Percentiles rank a stretch among this genome's conserved stretches.
Evolutionary conservation across 306 rosid genomes (phyloP).

Genomic region (Cicer arietinum): DNA sequence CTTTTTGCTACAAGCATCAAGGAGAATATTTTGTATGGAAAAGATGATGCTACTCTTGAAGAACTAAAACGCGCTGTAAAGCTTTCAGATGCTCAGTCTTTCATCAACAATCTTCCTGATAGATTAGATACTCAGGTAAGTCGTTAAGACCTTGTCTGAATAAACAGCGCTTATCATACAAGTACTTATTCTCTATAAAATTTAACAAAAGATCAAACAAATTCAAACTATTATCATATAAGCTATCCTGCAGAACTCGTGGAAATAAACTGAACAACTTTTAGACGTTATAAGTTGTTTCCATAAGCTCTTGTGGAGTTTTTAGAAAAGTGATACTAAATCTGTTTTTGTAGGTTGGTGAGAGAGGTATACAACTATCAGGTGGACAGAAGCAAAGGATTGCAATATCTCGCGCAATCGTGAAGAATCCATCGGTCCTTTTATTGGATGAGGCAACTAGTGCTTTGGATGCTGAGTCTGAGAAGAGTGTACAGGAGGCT

Average conservation of each 20-base stretch:
- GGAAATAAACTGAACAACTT: too few species aligned
- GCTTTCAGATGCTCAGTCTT: slow-evolving; percentile 87
- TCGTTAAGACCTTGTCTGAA: not conserved
- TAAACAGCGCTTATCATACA: too few species aligned
- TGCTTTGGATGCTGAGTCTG: slow-evolving; percentile 93
- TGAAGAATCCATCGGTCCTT: slow-evolving; percentile 88
- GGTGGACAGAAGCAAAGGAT: slow-evolving; percentile 98
- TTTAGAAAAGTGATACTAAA: slow-evolving; percentile 24
- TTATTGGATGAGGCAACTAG: slow-evolving; percentile 95
- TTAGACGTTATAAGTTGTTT: not conserved
- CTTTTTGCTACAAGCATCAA: slow-evolving; percentile 88
- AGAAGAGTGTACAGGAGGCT: slow-evolving; percentile 97
- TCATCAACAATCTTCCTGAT: slow-evolving; percentile 88
- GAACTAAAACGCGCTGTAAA: slow-evolving; percentile 82
- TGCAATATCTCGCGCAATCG: slow-evolving; percentile 89
- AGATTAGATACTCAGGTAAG: slow-evolving; percentile 90
- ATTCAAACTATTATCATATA: too few species aligned
- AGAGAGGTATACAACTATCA: slow-evolving; percentile 94
- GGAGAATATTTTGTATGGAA: slow-evolving; percentile 91
- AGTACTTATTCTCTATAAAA: too few species aligned
- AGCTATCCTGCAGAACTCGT: too few species aligned
- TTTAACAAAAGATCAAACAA: too few species aligned
- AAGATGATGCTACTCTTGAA: slow-evolving; percentile 83
- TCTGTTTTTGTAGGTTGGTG: slow-evolving; percentile 76
- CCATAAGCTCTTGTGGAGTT: not conserved